A percentile compares a stretch with the other conserved stretches of the same genome.
Conservation (phyloP, 2,329 filamentous ascomycete species). For the Ascochyta clinopodiicola region DNA sequence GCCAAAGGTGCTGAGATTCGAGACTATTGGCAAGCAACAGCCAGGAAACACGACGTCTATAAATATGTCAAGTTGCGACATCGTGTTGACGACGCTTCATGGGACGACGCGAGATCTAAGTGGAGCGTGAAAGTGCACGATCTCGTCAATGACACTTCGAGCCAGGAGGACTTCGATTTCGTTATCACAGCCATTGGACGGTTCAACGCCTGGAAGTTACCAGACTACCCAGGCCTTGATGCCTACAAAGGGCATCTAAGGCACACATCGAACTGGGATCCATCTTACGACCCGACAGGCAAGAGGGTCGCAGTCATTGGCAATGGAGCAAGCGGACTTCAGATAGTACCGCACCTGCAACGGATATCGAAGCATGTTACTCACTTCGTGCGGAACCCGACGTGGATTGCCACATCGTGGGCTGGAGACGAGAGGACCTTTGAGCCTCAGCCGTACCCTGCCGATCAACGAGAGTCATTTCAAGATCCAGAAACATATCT, state of each 20-base stretch:
- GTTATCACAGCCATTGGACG: slow-evolving; percentile 47
- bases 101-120: slow-evolving; percentile 53
- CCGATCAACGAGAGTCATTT: slow-evolving; percentile 64
- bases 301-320: slow-evolving; percentile 69
- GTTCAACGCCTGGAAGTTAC: slow-evolving; percentile 43
- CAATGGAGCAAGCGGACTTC: slow-evolving; percentile 69
- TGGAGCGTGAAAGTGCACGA: slow-evolving; percentile 66
- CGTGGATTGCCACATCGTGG: slow-evolving; percentile 62
- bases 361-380: slow-evolving; percentile 56
- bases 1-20: slow-evolving; percentile 51
- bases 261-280: slow-evolving; percentile 43
- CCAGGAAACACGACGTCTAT: slow-evolving; percentile 50
- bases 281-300: slow-evolving; percentile 57
- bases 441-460: slow-evolving; percentile 52
- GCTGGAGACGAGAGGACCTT: slow-evolving; percentile 53
- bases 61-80: slow-evolving; percentile 49
- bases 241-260: slow-evolving; percentile 37
- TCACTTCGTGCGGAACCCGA: slow-evolving; percentile 67
- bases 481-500: slow-evolving; percentile 68
- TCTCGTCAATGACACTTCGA: slow-evolving; percentile 52
- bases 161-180: slow-evolving; percentile 38
- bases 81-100: slow-evolving; percentile 47
- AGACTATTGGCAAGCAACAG: slow-evolving; percentile 50
- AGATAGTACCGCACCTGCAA: slow-evolving; percentile 67
- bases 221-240: slow-evolving; percentile 39